Evolutionary conservation across 2,329 filamentous ascomycete genomes (phyloP).

Genomic region (Metarhizium rileyi): DNA sequence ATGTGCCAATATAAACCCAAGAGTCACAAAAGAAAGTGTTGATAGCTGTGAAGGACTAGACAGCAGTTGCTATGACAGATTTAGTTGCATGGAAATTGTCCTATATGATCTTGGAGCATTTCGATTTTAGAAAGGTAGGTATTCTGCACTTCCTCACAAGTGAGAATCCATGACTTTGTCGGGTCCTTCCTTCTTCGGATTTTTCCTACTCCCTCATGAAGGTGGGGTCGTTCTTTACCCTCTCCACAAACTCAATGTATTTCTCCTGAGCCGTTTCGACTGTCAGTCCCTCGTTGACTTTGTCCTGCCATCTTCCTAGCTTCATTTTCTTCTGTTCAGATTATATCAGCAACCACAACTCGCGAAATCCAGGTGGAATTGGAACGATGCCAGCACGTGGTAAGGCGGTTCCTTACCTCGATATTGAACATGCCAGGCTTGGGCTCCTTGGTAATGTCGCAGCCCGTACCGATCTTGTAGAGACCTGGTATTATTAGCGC

Average conservation of each 20-base stretch:
- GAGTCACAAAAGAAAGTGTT: neutral
- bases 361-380: too few species aligned
- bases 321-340: constrained; percentile 73
- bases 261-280: constrained; percentile 59
- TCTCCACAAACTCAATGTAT: constrained; percentile 66
- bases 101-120: too few species aligned
- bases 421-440: constrained; percentile 62
- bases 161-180: too few species aligned
- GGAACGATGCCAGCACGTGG: neutral
- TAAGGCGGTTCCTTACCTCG: constrained; percentile 37
- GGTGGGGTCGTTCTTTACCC: constrained; percentile 43
- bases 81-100: too few species aligned
- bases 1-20: neutral
- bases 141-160: too few species aligned
- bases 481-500: constrained; percentile 38
- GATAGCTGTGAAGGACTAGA: too few species aligned
- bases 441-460: constrained; percentile 46
- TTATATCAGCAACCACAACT: too few species aligned
- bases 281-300: constrained; percentile 53
- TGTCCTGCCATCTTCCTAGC: constrained; percentile 21
- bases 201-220: neutral
- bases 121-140: too few species aligned
- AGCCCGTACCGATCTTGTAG: constrained; percentile 48
- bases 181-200: neutral
- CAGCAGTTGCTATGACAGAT: too few species aligned